These are phyloP conservation scores for Helminthosporium solani DNA, from an alignment of 2,329 filamentous ascomycete species.

Conservation along the genomic window DNA sequence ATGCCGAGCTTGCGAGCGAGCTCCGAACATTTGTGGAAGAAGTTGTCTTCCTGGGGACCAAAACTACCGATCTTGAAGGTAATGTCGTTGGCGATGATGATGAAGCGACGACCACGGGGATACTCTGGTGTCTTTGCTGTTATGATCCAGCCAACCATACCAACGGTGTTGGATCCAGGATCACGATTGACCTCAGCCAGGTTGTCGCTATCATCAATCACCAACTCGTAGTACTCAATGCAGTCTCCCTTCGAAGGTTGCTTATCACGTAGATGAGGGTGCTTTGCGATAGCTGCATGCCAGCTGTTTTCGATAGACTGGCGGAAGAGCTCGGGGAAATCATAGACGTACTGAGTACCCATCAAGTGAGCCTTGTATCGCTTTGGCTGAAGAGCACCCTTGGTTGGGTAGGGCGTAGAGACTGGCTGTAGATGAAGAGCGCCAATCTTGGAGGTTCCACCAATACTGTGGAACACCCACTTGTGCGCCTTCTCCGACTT, in stretches of 20 bases:
- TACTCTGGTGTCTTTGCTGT: constrained; percentile 95
- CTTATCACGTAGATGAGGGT: constrained; percentile 72
- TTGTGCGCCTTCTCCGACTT: constrained; percentile 93
- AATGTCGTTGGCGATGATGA: constrained; percentile 98
- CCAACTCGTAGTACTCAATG: constrained; percentile 89
- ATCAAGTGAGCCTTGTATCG: constrained; percentile 99
- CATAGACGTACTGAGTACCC: constrained; percentile 99
- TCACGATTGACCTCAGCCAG: constrained; percentile 91
- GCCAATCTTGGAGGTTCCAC: constrained; percentile 90
- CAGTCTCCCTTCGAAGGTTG: constrained; percentile 86
- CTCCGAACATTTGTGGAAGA: constrained; percentile 99
- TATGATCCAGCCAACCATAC: constrained; percentile 98
- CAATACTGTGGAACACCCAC: constrained; percentile 98
- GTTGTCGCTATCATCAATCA: constrained; percentile 90
- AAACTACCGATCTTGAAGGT: constrained; percentile 99
- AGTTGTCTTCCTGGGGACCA: constrained; percentile 92
- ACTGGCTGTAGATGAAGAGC: constrained; percentile 92
- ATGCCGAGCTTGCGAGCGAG: constrained; percentile 91
- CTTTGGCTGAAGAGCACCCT: constrained; percentile 98
- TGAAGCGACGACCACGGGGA: constrained; percentile 84
- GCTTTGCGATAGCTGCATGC: constrained; percentile 71
- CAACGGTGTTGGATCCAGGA: constrained; percentile 90
- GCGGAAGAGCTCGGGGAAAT: constrained; percentile 98
- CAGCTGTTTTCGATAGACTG: constrained; percentile 97
- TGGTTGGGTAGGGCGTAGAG: constrained; percentile 90